Evolutionary conservation across 257 asterid genomes (phyloP).

Genomic region (Solanum pimpinellifolium): DNA sequence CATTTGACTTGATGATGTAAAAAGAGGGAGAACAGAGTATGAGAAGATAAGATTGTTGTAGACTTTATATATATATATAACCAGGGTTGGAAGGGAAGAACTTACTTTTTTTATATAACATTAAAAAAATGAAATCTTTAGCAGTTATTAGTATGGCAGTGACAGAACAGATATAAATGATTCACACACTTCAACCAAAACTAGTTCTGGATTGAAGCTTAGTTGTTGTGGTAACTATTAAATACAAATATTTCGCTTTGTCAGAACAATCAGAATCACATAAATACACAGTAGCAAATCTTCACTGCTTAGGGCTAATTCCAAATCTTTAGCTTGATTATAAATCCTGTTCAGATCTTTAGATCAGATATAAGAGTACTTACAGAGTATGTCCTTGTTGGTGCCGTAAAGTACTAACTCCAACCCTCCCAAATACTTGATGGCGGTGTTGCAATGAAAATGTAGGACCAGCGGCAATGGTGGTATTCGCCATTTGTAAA

Average conservation of each 20-base stretch:
- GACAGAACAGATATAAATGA: not conserved
- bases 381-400: not conserved
- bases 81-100: not conserved
- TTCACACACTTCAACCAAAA: not conserved
- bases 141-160: not conserved
- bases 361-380: not conserved
- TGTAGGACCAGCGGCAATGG: not conserved
- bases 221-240: not conserved
- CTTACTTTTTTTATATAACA: not conserved
- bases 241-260: not conserved
- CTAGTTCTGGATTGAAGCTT: not conserved
- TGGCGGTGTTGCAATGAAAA: not conserved
- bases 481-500: not conserved
- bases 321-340: not conserved
- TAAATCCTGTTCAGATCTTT: not conserved
- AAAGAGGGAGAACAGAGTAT: not conserved
- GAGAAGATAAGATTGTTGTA: not conserved
- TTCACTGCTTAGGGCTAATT: not conserved
- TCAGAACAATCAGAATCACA: not conserved
- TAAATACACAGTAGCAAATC: not conserved
- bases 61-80: not conserved
- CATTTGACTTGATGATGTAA: no score
- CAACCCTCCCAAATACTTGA: not conserved
- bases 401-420: not conserved
- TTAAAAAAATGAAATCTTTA: not conserved